Conservation (phyloP, 768 basidiomycete genomes). For the Phylloporus rhodoxanthus region DNA sequence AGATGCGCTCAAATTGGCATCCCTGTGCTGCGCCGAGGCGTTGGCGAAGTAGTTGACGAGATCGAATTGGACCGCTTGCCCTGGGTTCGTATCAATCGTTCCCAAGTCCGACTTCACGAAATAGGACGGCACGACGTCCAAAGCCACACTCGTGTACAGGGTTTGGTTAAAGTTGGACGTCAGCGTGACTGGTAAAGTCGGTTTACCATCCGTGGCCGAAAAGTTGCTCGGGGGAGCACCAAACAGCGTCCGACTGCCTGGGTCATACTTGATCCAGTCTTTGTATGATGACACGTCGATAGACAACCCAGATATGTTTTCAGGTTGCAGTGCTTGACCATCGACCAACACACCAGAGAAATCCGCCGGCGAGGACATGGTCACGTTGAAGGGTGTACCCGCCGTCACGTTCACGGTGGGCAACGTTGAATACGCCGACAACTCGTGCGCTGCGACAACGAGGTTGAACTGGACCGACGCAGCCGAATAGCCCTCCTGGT, state of each 20-base stretch:
- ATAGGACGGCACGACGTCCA: conserved; percentile 67
- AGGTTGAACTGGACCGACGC: conserved; percentile 55
- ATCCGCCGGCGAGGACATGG: conserved; percentile 49
- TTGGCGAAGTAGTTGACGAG: conserved; percentile 55
- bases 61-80: conserved; percentile 46
- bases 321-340: conserved; percentile 47
- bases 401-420: conserved; percentile 70
- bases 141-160: conserved; percentile 52
- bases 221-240: conserved; percentile 55
- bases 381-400: conserved; percentile 46
- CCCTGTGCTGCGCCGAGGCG: conserved; percentile 32
- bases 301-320: conserved; percentile 49
- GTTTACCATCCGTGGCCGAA: conserved; percentile 30
- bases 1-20: conserved; percentile 49
- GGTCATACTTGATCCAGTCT: conserved; percentile 60
- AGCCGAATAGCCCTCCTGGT: conserved; percentile 67
- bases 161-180: conserved; percentile 64
- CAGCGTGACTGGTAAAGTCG: conserved; percentile 54
- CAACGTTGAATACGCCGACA: conserved; percentile 46
- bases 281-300: conserved; percentile 55
- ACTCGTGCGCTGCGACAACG: conserved; percentile 62
- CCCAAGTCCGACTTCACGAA: conserved; percentile 58
- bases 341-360: conserved; percentile 62
- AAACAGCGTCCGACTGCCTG: conserved; percentile 47
- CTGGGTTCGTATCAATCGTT: conserved; percentile 48